phyloP scores from a whole-genome alignment of 2,329 filamentous ascomycete species.

The Aotearoamyces nothofagi region DNA sequence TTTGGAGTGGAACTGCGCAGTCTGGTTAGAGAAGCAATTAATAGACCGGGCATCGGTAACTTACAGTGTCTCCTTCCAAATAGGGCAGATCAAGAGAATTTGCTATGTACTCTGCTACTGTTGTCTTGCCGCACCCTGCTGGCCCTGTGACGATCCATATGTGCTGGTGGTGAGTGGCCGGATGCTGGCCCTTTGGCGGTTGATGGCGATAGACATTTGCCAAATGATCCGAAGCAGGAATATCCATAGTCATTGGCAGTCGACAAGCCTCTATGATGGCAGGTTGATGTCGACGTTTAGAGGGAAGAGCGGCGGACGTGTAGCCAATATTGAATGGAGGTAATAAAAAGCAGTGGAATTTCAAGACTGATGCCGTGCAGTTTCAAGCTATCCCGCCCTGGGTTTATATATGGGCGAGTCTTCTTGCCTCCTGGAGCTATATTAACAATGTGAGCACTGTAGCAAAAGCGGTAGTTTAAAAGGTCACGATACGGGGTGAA shows the following conservation, averaged over 20 bases:
- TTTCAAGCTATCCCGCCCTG: too few relatives aligned
- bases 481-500: too few relatives aligned
- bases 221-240: background rate
- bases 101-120: conserved; percentile 52
- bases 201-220: background rate
- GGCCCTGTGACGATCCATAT: conserved; percentile 73
- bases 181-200: conserved; percentile 10
- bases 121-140: conserved; percentile 68
- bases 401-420: too few relatives aligned
- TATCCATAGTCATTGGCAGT: too few relatives aligned
- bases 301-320: background rate
- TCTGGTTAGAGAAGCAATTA: conserved; percentile 4
- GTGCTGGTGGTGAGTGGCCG: conserved; percentile 32
- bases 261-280: background rate
- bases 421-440: too few relatives aligned
- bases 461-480: too few relatives aligned
- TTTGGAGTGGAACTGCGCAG: conserved; percentile 50
- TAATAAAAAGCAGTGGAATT: too few relatives aligned
- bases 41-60: conserved; percentile 15
- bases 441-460: too few relatives aligned
- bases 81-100: conserved; percentile 49
- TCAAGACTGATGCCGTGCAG: too few relatives aligned
- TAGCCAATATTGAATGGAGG: too few relatives aligned
- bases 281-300: background rate
- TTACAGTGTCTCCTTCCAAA: conserved; percentile 65